Evolutionary conservation across 1,284 basidiomycete genomes (phyloP), one percentile per base, ranked within the genome.

Genomic region (Irpex sp.): DNA sequence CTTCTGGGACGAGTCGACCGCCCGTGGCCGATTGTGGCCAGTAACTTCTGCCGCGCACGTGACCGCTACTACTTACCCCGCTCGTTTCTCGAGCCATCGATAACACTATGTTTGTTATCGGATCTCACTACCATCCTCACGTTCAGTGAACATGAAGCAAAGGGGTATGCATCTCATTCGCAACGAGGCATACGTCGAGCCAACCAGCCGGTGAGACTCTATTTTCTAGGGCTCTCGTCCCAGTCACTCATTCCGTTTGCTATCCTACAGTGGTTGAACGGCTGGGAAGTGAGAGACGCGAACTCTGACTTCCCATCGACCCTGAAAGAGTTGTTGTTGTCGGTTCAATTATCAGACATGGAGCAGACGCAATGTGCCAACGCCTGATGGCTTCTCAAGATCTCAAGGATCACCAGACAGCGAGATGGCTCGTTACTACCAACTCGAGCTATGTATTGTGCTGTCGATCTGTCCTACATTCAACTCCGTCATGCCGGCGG

Each of bases 81-180:
- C 40, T 15, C 54, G n/a, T 21, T 26, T 49, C 21, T 21, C 21
- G 34, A 36, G 59, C 21, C 59, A 70, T 71, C 69, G 70, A 71
- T 71, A 66, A 67, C 61, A 62, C 52, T 19, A 59, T 64, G 62
- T 68, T 68, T 65, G 63, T 67, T 70, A 71, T 71, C 70, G 68
- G 70, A 71, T 71, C 69, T 68, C 65, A 59, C 65, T 64, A 61
- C 64, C 65, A 64, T 64, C 65, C 56, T 61, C 36, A 58, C 60
- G 57, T 40, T 54, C 36, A 40, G 59, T 36, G 62, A 36, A 37
- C 49, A 59, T 65, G 57, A 44, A 49, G 52, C 49, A 8, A 26
- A 58, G 59, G 58, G 56, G 31, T 57, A 21, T 51, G 57, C 55
- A 47, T 48, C 37, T 47, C 34, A 17, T 51, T 61, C 59, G 68